A percentile compares a stretch with the other conserved stretches of the same genome.
phyloP scores from a whole-genome alignment of 495 filamentous ascomycete genomes.

The Usnea hakonensis region DNA sequence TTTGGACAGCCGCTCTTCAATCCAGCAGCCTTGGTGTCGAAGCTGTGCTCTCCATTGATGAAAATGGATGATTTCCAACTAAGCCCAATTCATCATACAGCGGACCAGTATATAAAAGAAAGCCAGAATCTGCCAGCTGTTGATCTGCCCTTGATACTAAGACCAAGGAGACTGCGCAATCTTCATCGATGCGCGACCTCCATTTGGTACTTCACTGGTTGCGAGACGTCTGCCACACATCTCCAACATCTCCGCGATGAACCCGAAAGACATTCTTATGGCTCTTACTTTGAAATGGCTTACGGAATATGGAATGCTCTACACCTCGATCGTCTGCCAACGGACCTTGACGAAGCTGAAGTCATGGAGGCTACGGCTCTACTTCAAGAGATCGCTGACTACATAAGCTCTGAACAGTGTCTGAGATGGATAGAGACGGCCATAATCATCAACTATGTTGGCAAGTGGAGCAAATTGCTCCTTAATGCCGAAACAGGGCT shows the following conservation, averaged over 20 bases:
- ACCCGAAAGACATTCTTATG: background rate
- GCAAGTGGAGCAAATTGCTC: slow-evolving; percentile 21
- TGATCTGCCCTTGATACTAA: slow-evolving; percentile 10
- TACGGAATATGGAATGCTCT: slow-evolving; percentile 26
- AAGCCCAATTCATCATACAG: slow-evolving; percentile 25
- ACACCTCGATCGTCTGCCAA: slow-evolving; percentile 15
- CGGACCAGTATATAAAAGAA: slow-evolving; percentile 23
- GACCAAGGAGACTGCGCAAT: slow-evolving; percentile 1
- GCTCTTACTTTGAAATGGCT: slow-evolving; percentile 26
- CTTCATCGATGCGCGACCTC: slow-evolving; percentile 4
- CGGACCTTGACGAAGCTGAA: slow-evolving; percentile 12
- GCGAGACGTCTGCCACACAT: slow-evolving; percentile 1
- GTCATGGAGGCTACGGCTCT: slow-evolving; percentile 9
- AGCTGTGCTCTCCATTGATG: slow-evolving; percentile 4
- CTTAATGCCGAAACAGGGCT: slow-evolving; percentile 22
- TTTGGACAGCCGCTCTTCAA: slow-evolving; percentile 23
- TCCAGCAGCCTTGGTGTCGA: slow-evolving; percentile 14
- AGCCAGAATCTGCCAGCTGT: slow-evolving; percentile 9
- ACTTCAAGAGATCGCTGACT: slow-evolving; percentile 12
- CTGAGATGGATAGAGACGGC: slow-evolving; percentile 27
- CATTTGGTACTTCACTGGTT: slow-evolving; percentile 11
- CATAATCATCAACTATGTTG: slow-evolving; percentile 27
- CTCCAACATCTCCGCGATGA: slow-evolving; percentile 3
- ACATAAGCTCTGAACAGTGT: slow-evolving; percentile 18
- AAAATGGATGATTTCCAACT: slow-evolving; percentile 4